Evolutionary conservation across 2,329 filamentous ascomycete species (phyloP), one percentile per base, ranked within the genome.

Genomic region (Sporothrix sp.): DNA sequence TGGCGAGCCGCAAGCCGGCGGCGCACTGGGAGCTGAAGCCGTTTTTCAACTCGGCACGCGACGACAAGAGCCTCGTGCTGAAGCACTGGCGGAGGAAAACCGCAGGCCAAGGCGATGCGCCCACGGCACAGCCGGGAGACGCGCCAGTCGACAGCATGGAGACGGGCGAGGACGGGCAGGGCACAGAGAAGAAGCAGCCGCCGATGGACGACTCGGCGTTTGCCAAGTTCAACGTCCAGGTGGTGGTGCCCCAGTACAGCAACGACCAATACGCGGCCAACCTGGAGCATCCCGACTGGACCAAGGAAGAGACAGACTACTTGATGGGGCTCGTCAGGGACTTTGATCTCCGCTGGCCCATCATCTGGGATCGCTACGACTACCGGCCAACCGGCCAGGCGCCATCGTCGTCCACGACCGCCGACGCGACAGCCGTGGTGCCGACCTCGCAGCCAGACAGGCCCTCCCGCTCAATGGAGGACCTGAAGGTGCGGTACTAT

Each of bases 301-400:
- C 85, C 13, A 87, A 85, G 61, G 84, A 93, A 60, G 93, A 98
- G 68, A 98, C 93, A 8, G 89, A 96, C 63, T 96, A 96, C 62
- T 68, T 98, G 56, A 77, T 97, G 63, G 71, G 79, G 3, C 65
- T 91, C 32, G 86, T 81, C 13, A 76, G 76, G 52, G 84, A 90
- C 42, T 95, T 82, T 62, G 88, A 95, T 62, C 75, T 95, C 54
- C 83, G 93, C 58, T 98, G 93, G 89, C 78, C 91, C 3, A 66
- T 97, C 14, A 87, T 98, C 54, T 87, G 84, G 73, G 93, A 98
- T 65, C 85, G 91, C 52, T 98, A 96, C 68, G 87, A 95, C 49
- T 95, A 79, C 64, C 68, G 64, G 4, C 72, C 76, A 3, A 65
- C 68, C 2, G 69, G 72, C 43, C 68, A 67, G 48, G 68, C 75